Base-by-base conservation (phyloP, 805 yeast genomes). In the Pichia sporocuriosa region DNA sequence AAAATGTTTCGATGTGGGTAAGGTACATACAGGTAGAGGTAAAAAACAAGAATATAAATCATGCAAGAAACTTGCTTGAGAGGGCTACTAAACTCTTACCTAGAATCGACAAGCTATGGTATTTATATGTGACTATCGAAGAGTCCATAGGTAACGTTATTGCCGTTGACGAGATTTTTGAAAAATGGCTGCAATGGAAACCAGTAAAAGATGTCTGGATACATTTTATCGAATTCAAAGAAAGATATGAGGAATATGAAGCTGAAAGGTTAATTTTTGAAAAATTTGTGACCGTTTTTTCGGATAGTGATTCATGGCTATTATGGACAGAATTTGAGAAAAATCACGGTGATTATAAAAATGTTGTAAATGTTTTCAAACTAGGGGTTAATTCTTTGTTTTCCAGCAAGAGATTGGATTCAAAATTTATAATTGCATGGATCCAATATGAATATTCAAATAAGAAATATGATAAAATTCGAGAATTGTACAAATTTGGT, bases 101-200 rank as follows among this genome's bases (percentile, higher is more conserved):
- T 0, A 67, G 85, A 21, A 79, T 82, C 4, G 89, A 83, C 52
- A 89, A 89, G 57, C 63, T 90, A 17, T 90, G 97, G 97, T 84
- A 75, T 56, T 71, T 79, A 45, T 88, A 86, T 54, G 79, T 84
- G 7, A 79, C 82, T 35, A 73, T 89, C 15, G 97, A 88, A 59
- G 97, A 88, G 60, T 72, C 83, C 0, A 62, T 87, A 21, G 79
- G 78, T 30, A 78, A 86, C 54, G 63, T 75, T 31, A 57, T 65
- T 4, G 79, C 81, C 7, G 81, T 81, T 3, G 62, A 95, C 38
- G 59, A 62, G 12, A 68, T 90, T 6, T 89, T 81, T 60, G 78
- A 79, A 44, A 69, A 82, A 43, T 90, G 98, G 98, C 64, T 84
- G 38, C 64, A 67, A 21, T 84, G 94, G 87, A 77, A 75, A 47